Evolutionary conservation across 352 stramenopile genomes (phyloP).

Genomic region (Pythium phragmiticola): DNA sequence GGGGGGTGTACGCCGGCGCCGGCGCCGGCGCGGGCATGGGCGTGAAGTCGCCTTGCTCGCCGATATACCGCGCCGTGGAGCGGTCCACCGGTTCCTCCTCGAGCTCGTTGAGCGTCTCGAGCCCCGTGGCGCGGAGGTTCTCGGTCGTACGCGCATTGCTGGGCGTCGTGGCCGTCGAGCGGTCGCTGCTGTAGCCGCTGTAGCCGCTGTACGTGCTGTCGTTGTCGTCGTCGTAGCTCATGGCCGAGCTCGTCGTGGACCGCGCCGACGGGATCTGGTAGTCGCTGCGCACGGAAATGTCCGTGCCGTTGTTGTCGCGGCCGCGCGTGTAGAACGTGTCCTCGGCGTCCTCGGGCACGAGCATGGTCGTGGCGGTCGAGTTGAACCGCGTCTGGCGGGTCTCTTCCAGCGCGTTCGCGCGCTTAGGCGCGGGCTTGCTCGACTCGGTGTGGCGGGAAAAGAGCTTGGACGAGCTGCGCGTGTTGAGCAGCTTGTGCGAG

Average conservation of each 20-base stretch:
- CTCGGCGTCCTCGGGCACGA: slow-evolving; percentile 64
- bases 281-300: slow-evolving; percentile 18
- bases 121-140: slow-evolving; percentile 41
- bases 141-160: slow-evolving; percentile 29
- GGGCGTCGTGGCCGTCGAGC: slow-evolving; percentile 40
- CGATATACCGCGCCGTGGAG: slow-evolving; percentile 37
- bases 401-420: slow-evolving; percentile 15
- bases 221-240: slow-evolving; percentile 31
- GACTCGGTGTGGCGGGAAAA: slow-evolving; percentile 31
- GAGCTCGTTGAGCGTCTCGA: slow-evolving; percentile 62
- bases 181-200: slow-evolving; percentile 31
- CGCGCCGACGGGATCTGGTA: slow-evolving; percentile 18
- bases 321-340: slow-evolving; percentile 51
- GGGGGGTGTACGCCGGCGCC: neutral
- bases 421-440: slow-evolving; percentile 17
- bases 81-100: slow-evolving; percentile 36
- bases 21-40: slow-evolving; percentile 9
- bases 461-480: slow-evolving; percentile 18
- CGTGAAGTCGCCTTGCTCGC: slow-evolving; percentile 30
- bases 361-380: slow-evolving; percentile 30
- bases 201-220: slow-evolving; percentile 18
- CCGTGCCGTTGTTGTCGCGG: slow-evolving; percentile 19
- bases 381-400: slow-evolving; percentile 23
- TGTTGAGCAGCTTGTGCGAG: slow-evolving; percentile 40
- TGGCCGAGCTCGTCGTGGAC: slow-evolving; percentile 23